phyloP scores from a whole-genome alignment of 192 early-diverging fungal genomes.

The Endogone sp. region DNA sequence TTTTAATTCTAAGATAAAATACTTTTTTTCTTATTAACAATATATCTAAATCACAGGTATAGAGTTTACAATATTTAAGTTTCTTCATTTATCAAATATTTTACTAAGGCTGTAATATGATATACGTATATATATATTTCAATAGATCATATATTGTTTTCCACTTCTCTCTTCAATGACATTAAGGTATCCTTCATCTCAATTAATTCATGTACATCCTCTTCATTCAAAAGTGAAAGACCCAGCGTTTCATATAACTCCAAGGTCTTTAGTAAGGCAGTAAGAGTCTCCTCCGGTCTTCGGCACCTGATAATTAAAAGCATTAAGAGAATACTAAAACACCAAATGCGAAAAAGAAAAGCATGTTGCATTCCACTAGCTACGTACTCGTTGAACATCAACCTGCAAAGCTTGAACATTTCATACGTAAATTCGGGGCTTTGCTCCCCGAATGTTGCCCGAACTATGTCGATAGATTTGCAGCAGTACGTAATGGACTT shows the following conservation, averaged over 20 bases:
- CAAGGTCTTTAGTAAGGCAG: conserved; percentile 7
- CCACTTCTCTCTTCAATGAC: no score
- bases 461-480: conserved; percentile 6
- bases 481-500: conserved; percentile 5
- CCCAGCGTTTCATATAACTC: conserved; percentile 7
- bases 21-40: no score
- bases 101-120: no score
- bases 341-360: not conserved
- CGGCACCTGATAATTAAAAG: not conserved
- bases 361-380: not conserved
- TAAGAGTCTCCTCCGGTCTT: conserved; percentile 8
- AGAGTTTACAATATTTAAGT: no score
- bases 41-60: no score
- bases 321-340: not conserved
- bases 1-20: no score
- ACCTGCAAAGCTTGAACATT: conserved; percentile 18
- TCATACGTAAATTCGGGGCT: conserved; percentile 17
- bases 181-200: conserved; percentile 11
- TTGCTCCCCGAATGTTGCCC: conserved; percentile 2
- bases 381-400: conserved; percentile 17
- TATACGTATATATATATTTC: no score
- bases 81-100: no score
- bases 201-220: conserved; percentile 11
- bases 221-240: not conserved
- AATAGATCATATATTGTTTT: no score